Conservation (phyloP, 345 rosid species). For the Excoecaria agallocha region DNA sequence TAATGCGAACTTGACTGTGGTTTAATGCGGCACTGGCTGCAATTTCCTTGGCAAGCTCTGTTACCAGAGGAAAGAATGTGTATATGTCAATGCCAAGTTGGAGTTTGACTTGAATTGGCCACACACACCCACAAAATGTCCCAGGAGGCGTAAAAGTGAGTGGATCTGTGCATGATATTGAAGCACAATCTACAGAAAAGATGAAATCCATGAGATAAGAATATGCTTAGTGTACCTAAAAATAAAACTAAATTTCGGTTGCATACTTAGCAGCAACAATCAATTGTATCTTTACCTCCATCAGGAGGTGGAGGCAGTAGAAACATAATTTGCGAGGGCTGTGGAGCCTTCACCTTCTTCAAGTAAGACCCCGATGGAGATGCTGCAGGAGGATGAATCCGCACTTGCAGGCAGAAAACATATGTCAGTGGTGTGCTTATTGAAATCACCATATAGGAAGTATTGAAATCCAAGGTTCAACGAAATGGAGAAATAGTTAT, state of each 20-base stretch:
- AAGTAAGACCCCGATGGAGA: conserved; percentile 41
- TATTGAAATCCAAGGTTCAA: conserved; percentile 13
- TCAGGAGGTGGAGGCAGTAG: conserved; percentile 73
- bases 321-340: conserved; percentile 36
- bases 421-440: conserved; percentile 6
- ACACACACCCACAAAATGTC: conserved; percentile 55
- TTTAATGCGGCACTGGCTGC: conserved; percentile 43
- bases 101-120: conserved; percentile 72
- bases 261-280: neutral
- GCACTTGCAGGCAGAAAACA: conserved; percentile 30
- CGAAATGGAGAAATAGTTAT: conserved; percentile 8
- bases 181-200: conserved; percentile 48
- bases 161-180: conserved; percentile 51
- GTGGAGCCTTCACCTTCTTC: conserved; percentile 43
- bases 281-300: conserved; percentile 32
- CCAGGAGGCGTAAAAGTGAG: conserved; percentile 61
- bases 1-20: conserved; percentile 58
- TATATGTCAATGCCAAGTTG: conserved; percentile 45
- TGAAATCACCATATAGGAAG: conserved; percentile 8
- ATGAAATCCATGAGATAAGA: neutral
- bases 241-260: neutral
- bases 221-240: neutral
- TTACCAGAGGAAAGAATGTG: conserved; percentile 59
- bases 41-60: conserved; percentile 59
- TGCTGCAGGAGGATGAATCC: conserved; percentile 37